These are phyloP conservation scores for Lathyrus oleraceus DNA, from an alignment of 306 rosid genomes.

Conservation along the genomic window DNA sequence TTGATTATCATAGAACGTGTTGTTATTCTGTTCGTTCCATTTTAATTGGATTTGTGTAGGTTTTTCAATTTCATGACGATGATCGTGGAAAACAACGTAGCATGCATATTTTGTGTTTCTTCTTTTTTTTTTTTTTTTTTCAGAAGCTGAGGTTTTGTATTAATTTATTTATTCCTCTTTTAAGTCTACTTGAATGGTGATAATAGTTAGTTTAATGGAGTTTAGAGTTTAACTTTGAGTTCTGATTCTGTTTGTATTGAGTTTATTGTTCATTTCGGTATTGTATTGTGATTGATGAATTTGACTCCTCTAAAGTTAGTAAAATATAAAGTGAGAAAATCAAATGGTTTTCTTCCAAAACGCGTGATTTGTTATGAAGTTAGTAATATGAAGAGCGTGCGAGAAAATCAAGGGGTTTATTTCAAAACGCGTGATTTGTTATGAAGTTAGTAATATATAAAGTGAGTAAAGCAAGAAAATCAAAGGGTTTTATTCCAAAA, in stretches of 20 bases:
- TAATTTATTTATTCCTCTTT: not conserved
- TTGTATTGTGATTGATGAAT: not conserved
- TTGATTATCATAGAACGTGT: not conserved
- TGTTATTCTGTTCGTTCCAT: not conserved
- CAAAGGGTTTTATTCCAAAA: not conserved
- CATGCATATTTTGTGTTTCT: not conserved
- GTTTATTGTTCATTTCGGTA: not conserved
- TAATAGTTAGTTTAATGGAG: not conserved
- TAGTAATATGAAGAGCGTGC: not conserved
- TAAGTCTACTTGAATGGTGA: not conserved
- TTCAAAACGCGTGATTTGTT: not conserved
- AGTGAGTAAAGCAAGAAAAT: not conserved
- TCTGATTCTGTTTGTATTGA: constrained; percentile 19
- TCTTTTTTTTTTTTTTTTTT: not conserved
- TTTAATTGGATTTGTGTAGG: not conserved
- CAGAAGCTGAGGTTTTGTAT: not conserved
- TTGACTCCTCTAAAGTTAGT: not conserved
- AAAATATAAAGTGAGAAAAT: not conserved
- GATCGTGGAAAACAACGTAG: not conserved
- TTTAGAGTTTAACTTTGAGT: not conserved
- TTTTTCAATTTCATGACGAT: constrained; percentile 18
- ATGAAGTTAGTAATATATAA: not conserved
- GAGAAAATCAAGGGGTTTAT: not conserved
- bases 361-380: not conserved
- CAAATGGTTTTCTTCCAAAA: not conserved